Percentiles rank a stretch among this genome's conserved stretches.
phyloP scores from a whole-genome alignment of 345 rosid species.

The Camelina neglecta region DNA sequence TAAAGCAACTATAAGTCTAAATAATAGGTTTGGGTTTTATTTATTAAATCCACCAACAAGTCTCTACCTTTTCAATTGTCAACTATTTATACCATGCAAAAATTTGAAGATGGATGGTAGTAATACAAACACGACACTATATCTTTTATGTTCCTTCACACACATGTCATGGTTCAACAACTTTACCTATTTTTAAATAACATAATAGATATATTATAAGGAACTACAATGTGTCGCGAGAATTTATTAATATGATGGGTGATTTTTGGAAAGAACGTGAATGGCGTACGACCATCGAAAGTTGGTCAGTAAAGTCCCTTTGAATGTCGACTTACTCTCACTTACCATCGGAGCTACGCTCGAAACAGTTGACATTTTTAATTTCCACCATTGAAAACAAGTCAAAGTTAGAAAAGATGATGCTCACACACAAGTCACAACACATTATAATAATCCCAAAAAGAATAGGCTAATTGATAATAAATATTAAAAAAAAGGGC shows the following conservation, averaged over 20 bases:
- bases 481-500: neutral
- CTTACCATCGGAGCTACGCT: neutral
- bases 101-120: neutral
- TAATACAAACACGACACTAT: neutral
- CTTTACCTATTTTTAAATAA: neutral
- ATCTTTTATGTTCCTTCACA: neutral
- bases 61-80: neutral
- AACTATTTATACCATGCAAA: neutral
- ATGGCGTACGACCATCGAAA: constrained; percentile 22
- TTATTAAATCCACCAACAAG: too few species aligned
- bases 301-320: constrained; percentile 31
- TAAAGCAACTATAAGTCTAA: too few species aligned
- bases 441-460: neutral
- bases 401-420: constrained; percentile 27
- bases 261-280: neutral
- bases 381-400: constrained; percentile 6
- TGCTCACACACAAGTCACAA: neutral
- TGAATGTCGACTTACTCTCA: neutral
- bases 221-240: neutral
- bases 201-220: neutral
- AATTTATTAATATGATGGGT: too few species aligned
- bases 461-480: neutral
- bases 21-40: too few species aligned
- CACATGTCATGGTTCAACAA: neutral
- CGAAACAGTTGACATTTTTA: neutral